Conservation (phyloP, 2,329 filamentous ascomycete genomes). For the Penicillium verrucosum region DNA sequence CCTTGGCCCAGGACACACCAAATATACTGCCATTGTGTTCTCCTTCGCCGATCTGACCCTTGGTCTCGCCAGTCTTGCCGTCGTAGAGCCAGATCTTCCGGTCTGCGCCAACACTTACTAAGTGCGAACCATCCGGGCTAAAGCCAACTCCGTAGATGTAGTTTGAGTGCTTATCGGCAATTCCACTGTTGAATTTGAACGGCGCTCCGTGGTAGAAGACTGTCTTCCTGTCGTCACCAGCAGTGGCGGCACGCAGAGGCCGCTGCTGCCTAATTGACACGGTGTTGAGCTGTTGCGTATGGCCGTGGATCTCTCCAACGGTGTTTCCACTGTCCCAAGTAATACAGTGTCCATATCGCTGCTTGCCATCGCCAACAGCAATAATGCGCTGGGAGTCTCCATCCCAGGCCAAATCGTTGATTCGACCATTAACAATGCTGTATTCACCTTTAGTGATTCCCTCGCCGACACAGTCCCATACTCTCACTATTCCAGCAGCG, state of each 20-base stretch:
- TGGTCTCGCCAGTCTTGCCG: constrained; percentile 87
- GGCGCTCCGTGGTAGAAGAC: constrained; percentile 92
- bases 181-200: constrained; percentile 91
- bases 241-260: constrained; percentile 87
- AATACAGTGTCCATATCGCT: constrained; percentile 90
- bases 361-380: constrained; percentile 90
- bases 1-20: constrained; percentile 81
- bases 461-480: constrained; percentile 86
- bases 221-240: constrained; percentile 81
- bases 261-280: constrained; percentile 86
- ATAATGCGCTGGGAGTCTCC: constrained; percentile 95
- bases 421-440: constrained; percentile 85
- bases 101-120: constrained; percentile 92
- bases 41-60: constrained; percentile 64
- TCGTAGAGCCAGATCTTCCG: constrained; percentile 91
- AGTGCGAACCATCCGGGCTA: constrained; percentile 75
- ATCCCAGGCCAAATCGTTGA: constrained; percentile 97
- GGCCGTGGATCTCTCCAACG: constrained; percentile 89
- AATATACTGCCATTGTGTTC: constrained; percentile 94
- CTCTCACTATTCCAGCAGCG: constrained; percentile 74
- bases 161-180: constrained; percentile 74
- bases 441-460: constrained; percentile 93
- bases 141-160: constrained; percentile 88
- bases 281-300: constrained; percentile 85
- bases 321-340: constrained; percentile 94